Percentiles rank a stretch among this genome's conserved stretches.
These are phyloP conservation scores for Podospora bellae-mahoneyi DNA, from an alignment of 495 filamentous ascomycete genomes.

Conservation along the genomic window DNA sequence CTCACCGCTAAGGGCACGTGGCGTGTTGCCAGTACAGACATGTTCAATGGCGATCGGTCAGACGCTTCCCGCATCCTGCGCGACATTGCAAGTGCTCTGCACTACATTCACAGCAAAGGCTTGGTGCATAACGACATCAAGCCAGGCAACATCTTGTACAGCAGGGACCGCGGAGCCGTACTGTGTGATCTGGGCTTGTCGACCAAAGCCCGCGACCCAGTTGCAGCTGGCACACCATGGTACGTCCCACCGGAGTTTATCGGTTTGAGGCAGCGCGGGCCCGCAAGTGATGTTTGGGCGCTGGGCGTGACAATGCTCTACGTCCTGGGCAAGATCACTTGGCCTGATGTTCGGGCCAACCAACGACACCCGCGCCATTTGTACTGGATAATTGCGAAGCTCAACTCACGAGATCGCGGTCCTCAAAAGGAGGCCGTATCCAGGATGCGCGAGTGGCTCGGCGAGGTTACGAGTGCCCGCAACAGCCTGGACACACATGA, in stretches of 20 bases:
- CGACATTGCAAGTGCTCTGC: conserved; percentile 43
- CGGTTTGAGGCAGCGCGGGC: conserved; percentile 43
- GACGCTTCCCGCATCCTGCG: conserved; percentile 46
- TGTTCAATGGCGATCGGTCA: conserved; percentile 38
- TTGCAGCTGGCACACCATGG: conserved; percentile 47
- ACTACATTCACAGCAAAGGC: conserved; percentile 45
- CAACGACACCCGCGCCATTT: conserved; percentile 42
- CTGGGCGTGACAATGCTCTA: conserved; percentile 51
- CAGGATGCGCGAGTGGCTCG: conserved; percentile 48
- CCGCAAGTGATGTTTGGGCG: conserved; percentile 49
- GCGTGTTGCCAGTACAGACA: conserved; percentile 38
- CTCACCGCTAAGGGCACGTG: conserved; percentile 40
- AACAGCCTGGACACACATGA: conserved; percentile 36
- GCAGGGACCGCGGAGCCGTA: conserved; percentile 47
- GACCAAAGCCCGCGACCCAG: conserved; percentile 36
- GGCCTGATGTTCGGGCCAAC: conserved; percentile 44
- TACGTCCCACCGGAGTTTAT: conserved; percentile 52
- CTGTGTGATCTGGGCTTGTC: conserved; percentile 50
- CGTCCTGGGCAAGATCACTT: conserved; percentile 44
- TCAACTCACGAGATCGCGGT: conserved; percentile 33
- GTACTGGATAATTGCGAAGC: conserved; percentile 46
- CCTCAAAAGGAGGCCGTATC: conserved; percentile 35
- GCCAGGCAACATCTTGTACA: conserved; percentile 52
- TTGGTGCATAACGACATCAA: conserved; percentile 53
- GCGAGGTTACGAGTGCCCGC: conserved; percentile 41